Conservation (phyloP, 1,284 basidiomycete species). For the Cryptococcus sp. region DNA sequence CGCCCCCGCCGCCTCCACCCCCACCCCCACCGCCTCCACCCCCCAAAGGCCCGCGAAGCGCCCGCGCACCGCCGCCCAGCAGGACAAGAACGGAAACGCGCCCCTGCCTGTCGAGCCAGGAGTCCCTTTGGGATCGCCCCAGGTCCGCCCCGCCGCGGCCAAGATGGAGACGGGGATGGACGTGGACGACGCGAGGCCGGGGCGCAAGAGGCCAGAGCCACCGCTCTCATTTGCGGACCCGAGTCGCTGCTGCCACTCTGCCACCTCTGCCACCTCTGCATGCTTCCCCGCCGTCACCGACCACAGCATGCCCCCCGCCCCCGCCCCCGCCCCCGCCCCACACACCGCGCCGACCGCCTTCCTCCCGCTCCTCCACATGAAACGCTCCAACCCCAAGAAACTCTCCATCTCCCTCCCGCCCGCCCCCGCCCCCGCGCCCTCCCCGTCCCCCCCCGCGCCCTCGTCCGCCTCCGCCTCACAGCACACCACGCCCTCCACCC, state of each 20-base stretch:
- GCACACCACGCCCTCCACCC: conserved; percentile 33
- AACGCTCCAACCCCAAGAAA: conserved; percentile 40
- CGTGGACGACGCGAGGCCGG: neutral
- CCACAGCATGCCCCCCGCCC: neutral
- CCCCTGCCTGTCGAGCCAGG: neutral
- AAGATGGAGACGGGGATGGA: neutral
- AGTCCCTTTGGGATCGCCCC: conserved; percentile 5
- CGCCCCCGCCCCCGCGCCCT: conserved; percentile 13
- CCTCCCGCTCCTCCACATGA: conserved; percentile 23
- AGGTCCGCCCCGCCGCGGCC: too few species aligned
- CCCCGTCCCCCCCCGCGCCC: conserved; percentile 7
- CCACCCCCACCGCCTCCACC: neutral
- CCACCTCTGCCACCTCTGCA: neutral
- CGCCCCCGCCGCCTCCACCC: neutral
- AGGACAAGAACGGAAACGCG: neutral
- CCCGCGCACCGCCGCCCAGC: neutral
- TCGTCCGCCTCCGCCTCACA: conserved; percentile 11
- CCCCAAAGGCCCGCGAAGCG: conserved; percentile 10
- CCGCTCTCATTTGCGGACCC: too few species aligned
- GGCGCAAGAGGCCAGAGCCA: too few species aligned
- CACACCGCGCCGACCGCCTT: conserved; percentile 15
- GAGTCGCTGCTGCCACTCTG: neutral
- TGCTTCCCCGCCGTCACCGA: too few species aligned
- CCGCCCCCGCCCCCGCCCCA: neutral
- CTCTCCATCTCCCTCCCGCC: conserved; percentile 35